phyloP scores from a whole-genome alignment of 805 yeast genomes.

The Sugiyamaella mastotermitis region DNA sequence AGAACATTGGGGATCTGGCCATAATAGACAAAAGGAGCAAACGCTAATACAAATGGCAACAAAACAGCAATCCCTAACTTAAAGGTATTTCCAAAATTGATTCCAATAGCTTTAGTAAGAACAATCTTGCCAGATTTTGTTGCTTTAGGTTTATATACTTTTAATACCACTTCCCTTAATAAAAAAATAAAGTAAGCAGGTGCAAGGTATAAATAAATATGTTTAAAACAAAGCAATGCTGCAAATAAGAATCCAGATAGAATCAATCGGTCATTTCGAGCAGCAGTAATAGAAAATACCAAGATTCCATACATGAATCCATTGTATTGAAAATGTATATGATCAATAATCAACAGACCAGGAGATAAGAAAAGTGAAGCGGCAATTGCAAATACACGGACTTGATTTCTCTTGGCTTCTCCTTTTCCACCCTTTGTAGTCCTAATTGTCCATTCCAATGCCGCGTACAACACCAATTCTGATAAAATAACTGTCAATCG shows the following conservation, averaged over 20 bases:
- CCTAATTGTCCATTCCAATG: conserved; percentile 67
- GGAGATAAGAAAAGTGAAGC: conserved; percentile 83
- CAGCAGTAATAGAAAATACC: conserved; percentile 66
- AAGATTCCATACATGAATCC: conserved; percentile 87
- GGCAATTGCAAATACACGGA: conserved; percentile 66
- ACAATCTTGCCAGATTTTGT: neutral
- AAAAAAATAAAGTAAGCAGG: conserved; percentile 87
- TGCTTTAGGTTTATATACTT: neutral
- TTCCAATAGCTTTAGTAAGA: neutral
- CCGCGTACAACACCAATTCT: conserved; percentile 63
- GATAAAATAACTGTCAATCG: conserved; percentile 71
- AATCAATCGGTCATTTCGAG: conserved; percentile 51
- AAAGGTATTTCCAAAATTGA: conserved; percentile 51
- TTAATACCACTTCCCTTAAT: conserved; percentile 40
- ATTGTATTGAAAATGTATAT: conserved; percentile 95
- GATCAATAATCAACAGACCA: conserved; percentile 85
- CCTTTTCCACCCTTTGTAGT: conserved; percentile 21
- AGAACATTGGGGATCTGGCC: conserved; percentile 60
- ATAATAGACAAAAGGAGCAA: conserved; percentile 68
- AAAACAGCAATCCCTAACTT: conserved; percentile 62
- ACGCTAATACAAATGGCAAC: conserved; percentile 57
- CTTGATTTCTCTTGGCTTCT: conserved; percentile 24
- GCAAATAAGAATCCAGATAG: conserved; percentile 60
- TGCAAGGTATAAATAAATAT: conserved; percentile 85
- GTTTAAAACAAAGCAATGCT: conserved; percentile 82